Base-by-base conservation (phyloP, 148 eudicot genomes). In the Polygonum aviculare region DNA sequence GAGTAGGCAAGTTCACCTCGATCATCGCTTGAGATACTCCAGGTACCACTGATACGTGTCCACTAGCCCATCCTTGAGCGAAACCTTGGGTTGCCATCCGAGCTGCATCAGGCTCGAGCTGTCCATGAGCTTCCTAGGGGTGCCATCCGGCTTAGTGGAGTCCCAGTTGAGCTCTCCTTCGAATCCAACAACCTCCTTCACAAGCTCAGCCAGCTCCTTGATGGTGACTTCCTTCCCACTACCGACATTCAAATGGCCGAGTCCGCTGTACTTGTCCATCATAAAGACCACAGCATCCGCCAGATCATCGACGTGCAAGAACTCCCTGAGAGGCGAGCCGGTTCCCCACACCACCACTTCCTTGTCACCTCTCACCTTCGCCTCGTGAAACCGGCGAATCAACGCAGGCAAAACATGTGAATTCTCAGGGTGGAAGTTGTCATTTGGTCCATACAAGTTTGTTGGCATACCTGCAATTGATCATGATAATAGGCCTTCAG, bases 41-140 rank as follows among this genome's bases (percentile, higher is more conserved):
- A 90, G 50, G 78, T 95, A 95, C 98, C 98, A 95, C 49, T 88
- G 84, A 67, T 92, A 95, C 31, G 98, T 92, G 78, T 83, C 96
- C 62, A 82, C 83, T 72, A 95, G 90, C 62, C 98, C 98, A 21
- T 92, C 98, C 80, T 76, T 80, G 1, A 95, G 86, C 3, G 96
- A 90, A 72, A 95, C 72, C 84, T 92, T 92, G 0, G 98, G 91
- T 22, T 79, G 74, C 98, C 98, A 95, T 48, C 98, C 98, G 82
- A 95, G 80, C 15, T 78, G 85, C 75, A 81, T 85, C 16, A 95
- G 83, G 69, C 75, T 88, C 0, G 94, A 87, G 77, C 94, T 95
- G 80, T 95, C 98, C 97, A 95, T 92, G 38, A 95, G 92, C 92
- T 95, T 95, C 85, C 98, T 89, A 0, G 98, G 98, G 3, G 98